A percentile compares a stretch with the other conserved stretches of the same genome.
These are phyloP conservation scores for Boletellus sp. DNA, from an alignment of 768 basidiomycete species.

Conservation along the genomic window DNA sequence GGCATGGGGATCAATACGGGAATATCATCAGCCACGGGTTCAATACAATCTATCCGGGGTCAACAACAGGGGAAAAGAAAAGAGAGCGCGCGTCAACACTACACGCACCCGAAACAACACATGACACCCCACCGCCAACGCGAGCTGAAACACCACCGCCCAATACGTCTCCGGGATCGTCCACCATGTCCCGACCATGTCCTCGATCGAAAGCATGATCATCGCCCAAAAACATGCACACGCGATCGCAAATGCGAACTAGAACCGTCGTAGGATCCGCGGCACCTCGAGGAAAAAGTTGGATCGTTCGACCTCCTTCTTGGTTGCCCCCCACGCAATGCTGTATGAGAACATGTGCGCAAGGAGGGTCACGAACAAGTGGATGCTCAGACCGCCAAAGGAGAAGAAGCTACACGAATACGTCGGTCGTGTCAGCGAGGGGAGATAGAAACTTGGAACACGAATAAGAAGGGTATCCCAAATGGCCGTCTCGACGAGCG, in stretches of 20 bases:
- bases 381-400: constrained; percentile 54
- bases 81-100: no score
- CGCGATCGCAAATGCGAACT: constrained; percentile 57
- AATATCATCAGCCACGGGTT: constrained; percentile 92
- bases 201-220: constrained; percentile 46
- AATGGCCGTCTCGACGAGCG: constrained; percentile 20
- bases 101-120: constrained; percentile 65
- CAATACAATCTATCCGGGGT: constrained; percentile 58
- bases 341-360: constrained; percentile 60
- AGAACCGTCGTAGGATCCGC: constrained; percentile 76
- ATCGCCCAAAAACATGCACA: constrained; percentile 50
- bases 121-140: constrained; percentile 63
- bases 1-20: constrained; percentile 39
- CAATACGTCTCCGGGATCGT: constrained; percentile 58
- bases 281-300: constrained; percentile 93
- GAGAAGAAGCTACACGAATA: constrained; percentile 40
- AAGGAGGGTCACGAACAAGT: constrained; percentile 49
- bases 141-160: constrained; percentile 75
- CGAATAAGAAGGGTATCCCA: constrained; percentile 37
- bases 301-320: constrained; percentile 82
- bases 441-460: not conserved
- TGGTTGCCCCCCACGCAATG: constrained; percentile 56
- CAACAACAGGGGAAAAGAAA: not conserved
- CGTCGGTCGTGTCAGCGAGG: no score
- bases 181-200: constrained; percentile 61